Conservation (phyloP, 2,329 filamentous ascomycete genomes). For the Nigrospora oryzae region DNA sequence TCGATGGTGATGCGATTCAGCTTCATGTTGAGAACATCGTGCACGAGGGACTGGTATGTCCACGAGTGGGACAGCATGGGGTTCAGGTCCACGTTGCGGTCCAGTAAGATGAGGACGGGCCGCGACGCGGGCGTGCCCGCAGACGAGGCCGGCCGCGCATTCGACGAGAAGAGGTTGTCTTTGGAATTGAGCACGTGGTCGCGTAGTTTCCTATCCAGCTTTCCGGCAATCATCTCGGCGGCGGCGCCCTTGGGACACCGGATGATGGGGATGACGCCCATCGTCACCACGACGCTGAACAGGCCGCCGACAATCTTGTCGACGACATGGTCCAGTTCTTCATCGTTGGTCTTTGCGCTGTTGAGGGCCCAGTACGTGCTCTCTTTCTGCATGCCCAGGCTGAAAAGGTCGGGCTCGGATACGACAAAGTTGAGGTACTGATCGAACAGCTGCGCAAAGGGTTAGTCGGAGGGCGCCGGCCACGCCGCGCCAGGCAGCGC, state of each 20-base stretch:
- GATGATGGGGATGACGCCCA: conserved; percentile 94
- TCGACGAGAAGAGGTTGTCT: conserved; percentile 82
- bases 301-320: conserved; percentile 90
- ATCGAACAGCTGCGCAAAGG: conserved; percentile 65
- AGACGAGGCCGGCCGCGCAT: conserved; percentile 48
- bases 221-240: conserved; percentile 88
- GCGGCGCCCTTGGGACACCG: conserved; percentile 87
- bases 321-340: conserved; percentile 77
- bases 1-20: conserved; percentile 94
- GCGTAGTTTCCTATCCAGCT: conserved; percentile 88
- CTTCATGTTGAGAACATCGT: conserved; percentile 65
- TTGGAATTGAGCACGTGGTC: conserved; percentile 97
- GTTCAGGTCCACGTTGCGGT: conserved; percentile 90
- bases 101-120: conserved; percentile 86
- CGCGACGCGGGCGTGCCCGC: conserved; percentile 62
- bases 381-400: conserved; percentile 81
- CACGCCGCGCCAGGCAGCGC: too few relatives aligned
- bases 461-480: too few relatives aligned
- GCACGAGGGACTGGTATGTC: conserved; percentile 67
- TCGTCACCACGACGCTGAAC: conserved; percentile 98
- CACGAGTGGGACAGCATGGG: conserved; percentile 98
- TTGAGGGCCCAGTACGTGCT: conserved; percentile 95
- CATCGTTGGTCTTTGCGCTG: conserved; percentile 82
- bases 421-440: conserved; percentile 98
- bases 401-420: conserved; percentile 91